Evolutionary conservation across 176 grass and related monocot genomes (phyloP).

Genomic region (Aegilops umbellulata): DNA sequence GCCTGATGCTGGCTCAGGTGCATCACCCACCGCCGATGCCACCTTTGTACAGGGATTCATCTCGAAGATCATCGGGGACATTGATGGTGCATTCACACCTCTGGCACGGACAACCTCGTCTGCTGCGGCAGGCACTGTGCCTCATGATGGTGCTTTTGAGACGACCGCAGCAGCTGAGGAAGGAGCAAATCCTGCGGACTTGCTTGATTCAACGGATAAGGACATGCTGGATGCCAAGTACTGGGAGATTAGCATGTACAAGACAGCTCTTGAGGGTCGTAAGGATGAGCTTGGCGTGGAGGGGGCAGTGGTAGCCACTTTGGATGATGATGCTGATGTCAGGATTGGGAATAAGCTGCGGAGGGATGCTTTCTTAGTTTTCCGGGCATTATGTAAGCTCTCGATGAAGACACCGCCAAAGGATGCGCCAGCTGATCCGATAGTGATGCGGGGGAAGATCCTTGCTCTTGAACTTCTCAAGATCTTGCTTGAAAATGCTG

Average conservation of each 20-base stretch:
- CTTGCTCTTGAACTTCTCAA: conserved; percentile 95
- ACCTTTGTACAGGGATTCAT: conserved; percentile 94
- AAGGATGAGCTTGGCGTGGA: conserved; percentile 95
- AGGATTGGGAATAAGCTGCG: conserved; percentile 93
- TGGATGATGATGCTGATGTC: conserved; percentile 87
- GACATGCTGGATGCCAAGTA: conserved; percentile 99
- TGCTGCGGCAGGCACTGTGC: conserved; percentile 25
- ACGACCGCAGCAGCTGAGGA: conserved; percentile 71
- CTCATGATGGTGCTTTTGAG: conserved; percentile 93
- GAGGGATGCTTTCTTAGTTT: conserved; percentile 93
- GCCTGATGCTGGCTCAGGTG: conserved; percentile 46
- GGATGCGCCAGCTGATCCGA: conserved; percentile 72
- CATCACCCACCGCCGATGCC: conserved; percentile 53
- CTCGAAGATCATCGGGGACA: conserved; percentile 87
- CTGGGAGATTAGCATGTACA: conserved; percentile 99
- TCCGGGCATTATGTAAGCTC: conserved; percentile 95
- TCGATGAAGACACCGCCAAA: conserved; percentile 98
- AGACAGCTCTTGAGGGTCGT: conserved; percentile 84
- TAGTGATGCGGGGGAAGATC: conserved; percentile 93
- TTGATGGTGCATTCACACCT: conserved; percentile 78
- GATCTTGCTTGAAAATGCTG: conserved; percentile 99
- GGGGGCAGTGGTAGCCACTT: conserved; percentile 45
- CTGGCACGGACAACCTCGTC: conserved; percentile 50
- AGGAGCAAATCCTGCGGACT: conserved; percentile 73
- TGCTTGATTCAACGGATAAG: conserved; percentile 94